Conservation (phyloP, 75 land plant genomes). For the Cupressus sempervirens region DNA sequence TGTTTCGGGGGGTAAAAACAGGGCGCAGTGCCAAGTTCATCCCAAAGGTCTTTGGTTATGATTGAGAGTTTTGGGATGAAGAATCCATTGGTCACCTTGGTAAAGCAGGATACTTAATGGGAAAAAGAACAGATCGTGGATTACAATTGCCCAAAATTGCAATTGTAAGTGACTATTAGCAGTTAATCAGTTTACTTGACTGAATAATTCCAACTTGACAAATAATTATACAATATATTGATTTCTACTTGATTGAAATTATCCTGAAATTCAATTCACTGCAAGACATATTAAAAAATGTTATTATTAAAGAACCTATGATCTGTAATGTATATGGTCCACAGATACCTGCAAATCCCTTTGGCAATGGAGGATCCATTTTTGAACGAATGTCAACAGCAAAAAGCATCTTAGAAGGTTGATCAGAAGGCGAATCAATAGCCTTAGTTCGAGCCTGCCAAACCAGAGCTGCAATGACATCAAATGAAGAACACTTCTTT, state of each 20-base stretch:
- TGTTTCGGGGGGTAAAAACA: no score
- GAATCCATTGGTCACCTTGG: background rate
- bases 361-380: constrained; percentile 20
- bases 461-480: constrained; percentile 28
- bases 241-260: background rate
- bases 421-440: constrained; percentile 13
- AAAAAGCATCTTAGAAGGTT: constrained; percentile 24
- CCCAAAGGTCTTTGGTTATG: background rate
- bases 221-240: background rate
- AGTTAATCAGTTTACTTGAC: background rate
- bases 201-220: background rate
- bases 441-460: constrained; percentile 34
- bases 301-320: no score
- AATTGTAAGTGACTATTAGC: background rate
- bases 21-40: no score
- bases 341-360: constrained; percentile 21
- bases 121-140: background rate
- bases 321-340: no score
- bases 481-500: constrained; percentile 27
- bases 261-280: background rate
- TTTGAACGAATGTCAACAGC: constrained; percentile 30
- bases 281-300: background rate
- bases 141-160: background rate
- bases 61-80: background rate
- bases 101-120: background rate